These are phyloP conservation scores for Acephala macrosclerotiorum DNA, from an alignment of 2,329 filamentous ascomycete species.

Conservation along the genomic window DNA sequence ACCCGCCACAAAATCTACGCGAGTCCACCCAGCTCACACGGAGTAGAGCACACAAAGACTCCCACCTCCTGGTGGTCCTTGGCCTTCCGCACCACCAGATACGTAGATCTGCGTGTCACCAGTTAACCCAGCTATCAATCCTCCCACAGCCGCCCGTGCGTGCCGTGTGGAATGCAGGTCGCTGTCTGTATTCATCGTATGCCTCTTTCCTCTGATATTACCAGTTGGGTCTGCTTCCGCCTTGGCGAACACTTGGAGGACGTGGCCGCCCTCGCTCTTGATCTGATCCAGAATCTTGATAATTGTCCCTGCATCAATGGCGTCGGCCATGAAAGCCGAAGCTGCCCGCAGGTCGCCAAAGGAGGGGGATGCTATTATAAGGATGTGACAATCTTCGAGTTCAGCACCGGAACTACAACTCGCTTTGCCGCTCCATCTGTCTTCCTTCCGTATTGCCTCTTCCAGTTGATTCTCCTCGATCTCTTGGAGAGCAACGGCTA, in stretches of 20 bases:
- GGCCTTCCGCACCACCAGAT: conserved; percentile 42
- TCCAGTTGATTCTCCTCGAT: conserved; percentile 32
- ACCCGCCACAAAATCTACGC: conserved; percentile 3
- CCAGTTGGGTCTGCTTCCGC: conserved; percentile 43
- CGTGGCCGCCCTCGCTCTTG: conserved; percentile 30
- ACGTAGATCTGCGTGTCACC: conserved; percentile 43
- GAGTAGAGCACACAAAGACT: conserved; percentile 44
- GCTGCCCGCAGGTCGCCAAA: conserved; percentile 31
- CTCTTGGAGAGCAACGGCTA: conserved; percentile 41
- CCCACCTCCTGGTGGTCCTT: conserved; percentile 43
- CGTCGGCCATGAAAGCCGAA: conserved; percentile 41
- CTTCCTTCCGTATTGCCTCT: conserved; percentile 31
- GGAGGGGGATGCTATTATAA: conserved; percentile 40
- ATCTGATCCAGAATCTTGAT: conserved; percentile 34
- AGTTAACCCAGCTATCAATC: conserved; percentile 42
- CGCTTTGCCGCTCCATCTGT: conserved; percentile 41
- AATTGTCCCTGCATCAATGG: conserved; percentile 40
- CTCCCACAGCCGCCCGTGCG: conserved; percentile 44
- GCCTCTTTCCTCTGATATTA: conserved; percentile 38
- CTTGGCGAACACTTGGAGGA: conserved; percentile 44
- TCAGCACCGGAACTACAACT: conserved; percentile 46
- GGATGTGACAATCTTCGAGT: conserved; percentile 44
- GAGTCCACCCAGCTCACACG: conserved; percentile 24
- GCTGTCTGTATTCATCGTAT: conserved; percentile 45
- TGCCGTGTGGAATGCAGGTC: conserved; percentile 44